A percentile compares a stretch with the other conserved stretches of the same genome.
Evolutionary conservation across 305 asterid genomes (phyloP).

Genomic region (Lippia alba): DNA sequence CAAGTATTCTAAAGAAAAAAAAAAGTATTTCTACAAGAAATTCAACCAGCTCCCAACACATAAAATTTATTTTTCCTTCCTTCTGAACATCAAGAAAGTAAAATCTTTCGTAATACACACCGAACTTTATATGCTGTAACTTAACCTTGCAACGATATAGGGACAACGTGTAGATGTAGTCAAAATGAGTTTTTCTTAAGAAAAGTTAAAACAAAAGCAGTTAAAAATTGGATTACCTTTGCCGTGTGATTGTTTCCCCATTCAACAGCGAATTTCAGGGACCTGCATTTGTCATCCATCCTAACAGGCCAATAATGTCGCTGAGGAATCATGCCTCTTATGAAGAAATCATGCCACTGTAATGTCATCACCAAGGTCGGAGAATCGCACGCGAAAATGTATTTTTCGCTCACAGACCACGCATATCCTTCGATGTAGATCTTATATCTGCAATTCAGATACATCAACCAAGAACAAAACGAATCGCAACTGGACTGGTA

Average conservation of each 20-base stretch:
- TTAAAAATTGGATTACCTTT: constrained; percentile 46
- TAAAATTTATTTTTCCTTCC: too few species aligned
- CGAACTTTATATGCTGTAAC: background rate
- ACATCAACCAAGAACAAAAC: background rate
- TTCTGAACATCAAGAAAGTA: too few species aligned
- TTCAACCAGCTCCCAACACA: too few species aligned
- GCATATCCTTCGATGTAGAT: constrained; percentile 90
- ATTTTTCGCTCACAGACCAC: constrained; percentile 93
- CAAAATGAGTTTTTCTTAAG: background rate
- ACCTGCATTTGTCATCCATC: constrained; percentile 68
- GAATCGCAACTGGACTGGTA: background rate
- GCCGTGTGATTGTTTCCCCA: constrained; percentile 79
- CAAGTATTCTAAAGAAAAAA: too few species aligned
- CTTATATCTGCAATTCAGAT: constrained; percentile 59
- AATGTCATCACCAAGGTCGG: constrained; percentile 69
- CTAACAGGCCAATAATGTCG: constrained; percentile 84
- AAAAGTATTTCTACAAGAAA: too few species aligned
- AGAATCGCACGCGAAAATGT: constrained; percentile 81
- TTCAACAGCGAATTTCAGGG: constrained; percentile 84
- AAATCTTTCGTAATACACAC: too few species aligned
- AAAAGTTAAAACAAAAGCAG: background rate
- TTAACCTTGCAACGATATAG: background rate
- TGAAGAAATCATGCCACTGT: constrained; percentile 81
- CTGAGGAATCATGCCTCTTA: constrained; percentile 77
- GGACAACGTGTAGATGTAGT: background rate